Conservation (phyloP, 1,284 basidiomycete species). For the Leccinum fuscescens region DNA sequence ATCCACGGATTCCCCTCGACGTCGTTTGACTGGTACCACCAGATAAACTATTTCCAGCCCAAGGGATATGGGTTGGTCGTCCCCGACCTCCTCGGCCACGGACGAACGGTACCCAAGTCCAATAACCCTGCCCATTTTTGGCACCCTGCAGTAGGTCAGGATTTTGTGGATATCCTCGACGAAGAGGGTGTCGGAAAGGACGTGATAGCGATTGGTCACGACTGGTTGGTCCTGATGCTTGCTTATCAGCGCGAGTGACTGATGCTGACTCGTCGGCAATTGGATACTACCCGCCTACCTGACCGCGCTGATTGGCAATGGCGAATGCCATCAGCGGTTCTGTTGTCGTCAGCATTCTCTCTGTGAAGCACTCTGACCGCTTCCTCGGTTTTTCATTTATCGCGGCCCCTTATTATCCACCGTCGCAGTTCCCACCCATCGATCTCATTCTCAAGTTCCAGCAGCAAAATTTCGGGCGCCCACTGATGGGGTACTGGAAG, state of each 20-base stretch:
- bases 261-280: background rate
- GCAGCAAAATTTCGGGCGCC: constrained; percentile 32
- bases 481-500: constrained; percentile 40
- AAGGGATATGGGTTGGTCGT: constrained; percentile 48
- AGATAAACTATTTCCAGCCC: constrained; percentile 42
- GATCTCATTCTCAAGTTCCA: constrained; percentile 24
- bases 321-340: constrained; percentile 30
- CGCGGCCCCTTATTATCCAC: constrained; percentile 33
- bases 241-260: background rate
- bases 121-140: constrained; percentile 37
- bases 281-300: background rate
- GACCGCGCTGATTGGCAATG: background rate
- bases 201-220: constrained; percentile 43
- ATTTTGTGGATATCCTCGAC: constrained; percentile 46
- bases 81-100: constrained; percentile 51
- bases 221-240: constrained; percentile 35
- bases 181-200: constrained; percentile 33
- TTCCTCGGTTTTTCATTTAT: constrained; percentile 34
- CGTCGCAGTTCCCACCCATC: constrained; percentile 28
- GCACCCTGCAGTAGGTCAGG: constrained; percentile 36
- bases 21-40: constrained; percentile 44
- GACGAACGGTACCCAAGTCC: constrained; percentile 46
- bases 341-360: constrained; percentile 31
- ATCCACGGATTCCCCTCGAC: constrained; percentile 47
- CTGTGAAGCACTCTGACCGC: constrained; percentile 31